Evolutionary conservation across 306 rosid species (phyloP), one percentile per base, ranked within the genome.

Genomic region (Adenanthera pavonina): DNA sequence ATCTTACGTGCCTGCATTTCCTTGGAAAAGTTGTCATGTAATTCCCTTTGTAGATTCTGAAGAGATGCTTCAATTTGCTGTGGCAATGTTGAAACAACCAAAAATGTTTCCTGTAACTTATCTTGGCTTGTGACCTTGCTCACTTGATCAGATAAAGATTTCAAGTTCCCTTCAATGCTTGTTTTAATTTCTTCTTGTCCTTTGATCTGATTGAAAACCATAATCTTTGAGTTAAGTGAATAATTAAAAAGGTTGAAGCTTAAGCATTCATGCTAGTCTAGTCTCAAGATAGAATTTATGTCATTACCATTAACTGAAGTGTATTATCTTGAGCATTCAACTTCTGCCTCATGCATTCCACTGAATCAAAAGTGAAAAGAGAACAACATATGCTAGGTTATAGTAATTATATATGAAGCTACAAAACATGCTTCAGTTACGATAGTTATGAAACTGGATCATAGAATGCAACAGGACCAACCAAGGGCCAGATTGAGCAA

Each of bases 151-250:
- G 89, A 86, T 78, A 92, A 85, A 76, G 84, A 86, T 85, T 90
- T 89, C 87, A 96, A 86, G 87, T 92, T 90, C 77, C 69, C 89
- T 41, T 88, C 93, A 59, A 92, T 68, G 86, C 80, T 91, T 82
- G 88, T 88, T 89, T 85, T 92, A 62, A 89, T 59, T 72, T 92
- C 97, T 82, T 92, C 95, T 72, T 91, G 98, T 83, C 91, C 92
- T 86, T 88, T 94, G 75, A 64, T 89, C 99, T 96, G 89, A 83
- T 82, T 86, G 59, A 73, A 77, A 82, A 80, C 57, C 85, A 71
- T 61, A 72, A 43, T 69, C 57, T 69, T 47, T 85, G 82, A 65
- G 73, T 67, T 73, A 15, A 46, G 56, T 66, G 82, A 85, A 81
- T 74, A 78, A 69, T 74, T 25, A 80, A 53, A 62, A 74, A 20